phyloP scores from a whole-genome alignment of 306 rosid species.

The Quercus dentata region DNA sequence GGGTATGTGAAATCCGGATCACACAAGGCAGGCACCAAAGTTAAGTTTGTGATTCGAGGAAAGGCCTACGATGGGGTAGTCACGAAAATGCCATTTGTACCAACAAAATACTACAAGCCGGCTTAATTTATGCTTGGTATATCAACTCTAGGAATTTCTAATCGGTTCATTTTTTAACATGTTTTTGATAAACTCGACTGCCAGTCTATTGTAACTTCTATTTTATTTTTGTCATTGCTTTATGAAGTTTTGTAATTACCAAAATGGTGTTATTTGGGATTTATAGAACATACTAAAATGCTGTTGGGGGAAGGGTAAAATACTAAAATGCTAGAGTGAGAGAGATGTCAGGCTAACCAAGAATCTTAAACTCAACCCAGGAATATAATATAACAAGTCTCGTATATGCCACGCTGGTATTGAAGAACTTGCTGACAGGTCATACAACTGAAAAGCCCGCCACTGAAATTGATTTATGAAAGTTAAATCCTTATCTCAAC shows the following conservation, averaged over 20 bases:
- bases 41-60: conserved; percentile 62
- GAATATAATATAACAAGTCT: too few species aligned
- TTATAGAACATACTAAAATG: neutral
- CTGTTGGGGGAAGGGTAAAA: too few species aligned
- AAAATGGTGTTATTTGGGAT: neutral
- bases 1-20: too few species aligned
- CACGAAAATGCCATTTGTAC: conserved; percentile 95
- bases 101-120: conserved; percentile 95
- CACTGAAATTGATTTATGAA: too few species aligned
- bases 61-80: conserved; percentile 85
- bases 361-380: neutral
- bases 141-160: conserved; percentile 22
- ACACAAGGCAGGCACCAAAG: too few species aligned
- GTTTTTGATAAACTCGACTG: neutral
- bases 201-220: conserved; percentile 33
- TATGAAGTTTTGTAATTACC: neutral
- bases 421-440: too few species aligned
- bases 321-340: too few species aligned
- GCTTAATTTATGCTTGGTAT: conserved; percentile 33
- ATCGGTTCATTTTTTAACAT: neutral
- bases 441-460: too few species aligned
- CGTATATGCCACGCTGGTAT: too few species aligned
- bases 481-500: too few species aligned
- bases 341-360: too few species aligned
- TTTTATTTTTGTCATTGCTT: conserved; percentile 7